Conservation (phyloP, 1,139 yeast genomes). For the Taphrina betulina region DNA sequence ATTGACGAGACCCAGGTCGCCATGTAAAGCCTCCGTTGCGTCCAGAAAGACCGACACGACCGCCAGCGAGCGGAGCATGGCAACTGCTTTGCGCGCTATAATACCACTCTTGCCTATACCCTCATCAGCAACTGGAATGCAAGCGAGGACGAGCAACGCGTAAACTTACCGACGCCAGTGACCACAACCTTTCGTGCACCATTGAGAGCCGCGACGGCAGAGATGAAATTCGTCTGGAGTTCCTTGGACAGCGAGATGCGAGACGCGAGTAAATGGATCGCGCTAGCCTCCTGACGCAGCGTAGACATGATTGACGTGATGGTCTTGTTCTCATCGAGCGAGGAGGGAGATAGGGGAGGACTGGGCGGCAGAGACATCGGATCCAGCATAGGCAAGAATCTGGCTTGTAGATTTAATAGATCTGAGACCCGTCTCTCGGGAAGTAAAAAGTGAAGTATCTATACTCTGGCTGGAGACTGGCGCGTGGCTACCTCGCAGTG, state of each 20-base stretch:
- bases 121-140: too few relatives aligned
- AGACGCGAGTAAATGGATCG: constrained; percentile 19
- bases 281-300: constrained; percentile 24
- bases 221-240: constrained; percentile 21
- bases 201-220: constrained; percentile 30
- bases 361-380: constrained; percentile 20
- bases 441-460: too few relatives aligned
- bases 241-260: constrained; percentile 28
- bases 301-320: constrained; percentile 31
- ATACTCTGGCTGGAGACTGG: too few relatives aligned
- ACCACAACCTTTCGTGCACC: constrained; percentile 23
- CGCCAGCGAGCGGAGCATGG: constrained; percentile 77
- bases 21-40: constrained; percentile 87
- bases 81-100: constrained; percentile 73
- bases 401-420: too few relatives aligned
- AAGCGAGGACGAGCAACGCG: not conserved
- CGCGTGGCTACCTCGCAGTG: too few relatives aligned
- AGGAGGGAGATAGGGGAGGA: constrained; percentile 30
- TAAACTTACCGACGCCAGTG: constrained; percentile 20
- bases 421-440: too few relatives aligned
- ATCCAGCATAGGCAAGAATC: constrained; percentile 1
- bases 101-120: constrained; percentile 77
- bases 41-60: constrained; percentile 67
- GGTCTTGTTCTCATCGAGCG: constrained; percentile 29
- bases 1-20: constrained; percentile 73